Percentiles rank a stretch among this genome's conserved stretches.
Conservation (phyloP, 2,329 filamentous ascomycete genomes). For the Seiridium cupressi region DNA sequence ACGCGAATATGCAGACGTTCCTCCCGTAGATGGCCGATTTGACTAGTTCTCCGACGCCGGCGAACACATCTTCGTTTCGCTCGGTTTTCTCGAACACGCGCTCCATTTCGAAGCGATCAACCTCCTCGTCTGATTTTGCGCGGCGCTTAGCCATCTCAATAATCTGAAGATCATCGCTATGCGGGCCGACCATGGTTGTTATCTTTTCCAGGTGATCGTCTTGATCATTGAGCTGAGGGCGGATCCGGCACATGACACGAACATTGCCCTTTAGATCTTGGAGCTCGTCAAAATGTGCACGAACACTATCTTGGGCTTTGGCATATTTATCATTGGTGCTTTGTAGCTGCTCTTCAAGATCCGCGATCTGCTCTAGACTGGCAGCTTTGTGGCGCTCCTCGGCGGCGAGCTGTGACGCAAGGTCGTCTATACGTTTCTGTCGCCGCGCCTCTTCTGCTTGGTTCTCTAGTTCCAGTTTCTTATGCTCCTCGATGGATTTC, state of each 20-base stretch:
- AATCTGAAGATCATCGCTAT: background rate
- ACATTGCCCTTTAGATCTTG: slow-evolving; percentile 7
- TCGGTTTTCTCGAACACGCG: slow-evolving; percentile 3
- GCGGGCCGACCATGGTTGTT: background rate
- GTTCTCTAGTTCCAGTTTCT: no score
- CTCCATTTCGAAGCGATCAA: slow-evolving; percentile 7
- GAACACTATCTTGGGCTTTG: background rate
- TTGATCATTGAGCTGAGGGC: background rate
- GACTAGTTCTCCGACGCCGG: slow-evolving; percentile 7
- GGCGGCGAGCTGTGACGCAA: background rate
- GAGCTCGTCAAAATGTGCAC: slow-evolving; percentile 1
- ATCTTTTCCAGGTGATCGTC: background rate
- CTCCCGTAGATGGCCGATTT: slow-evolving; percentile 5
- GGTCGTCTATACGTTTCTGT: background rate
- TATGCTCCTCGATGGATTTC: no score
- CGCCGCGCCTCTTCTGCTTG: background rate
- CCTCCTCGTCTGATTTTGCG: background rate
- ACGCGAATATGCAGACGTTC: slow-evolving; percentile 9
- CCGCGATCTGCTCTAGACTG: background rate
- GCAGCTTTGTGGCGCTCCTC: background rate
- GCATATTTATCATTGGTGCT: background rate
- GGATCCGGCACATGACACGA: slow-evolving; percentile 7
- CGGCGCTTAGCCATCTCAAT: background rate
- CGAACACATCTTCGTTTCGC: slow-evolving; percentile 7
- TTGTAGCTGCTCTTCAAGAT: background rate